Conservation (phyloP, 1,284 basidiomycete species). For the Pseudozyma sp. region DNA sequence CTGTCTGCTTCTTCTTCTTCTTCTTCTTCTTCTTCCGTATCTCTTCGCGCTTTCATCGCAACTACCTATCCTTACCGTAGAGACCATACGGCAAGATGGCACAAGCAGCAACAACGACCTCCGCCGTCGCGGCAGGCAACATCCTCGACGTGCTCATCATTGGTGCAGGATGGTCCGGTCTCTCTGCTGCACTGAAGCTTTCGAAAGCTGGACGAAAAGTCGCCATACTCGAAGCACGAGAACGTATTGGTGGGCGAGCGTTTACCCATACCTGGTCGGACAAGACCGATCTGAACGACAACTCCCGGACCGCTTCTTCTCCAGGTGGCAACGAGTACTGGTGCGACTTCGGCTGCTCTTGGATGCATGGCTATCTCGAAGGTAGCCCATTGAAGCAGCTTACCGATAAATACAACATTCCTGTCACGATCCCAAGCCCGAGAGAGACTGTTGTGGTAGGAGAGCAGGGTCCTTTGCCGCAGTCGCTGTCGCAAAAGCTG, state of each 20-base stretch:
- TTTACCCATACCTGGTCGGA: slow-evolving; percentile 68
- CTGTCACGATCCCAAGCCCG: slow-evolving; percentile 40
- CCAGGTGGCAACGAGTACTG: slow-evolving; percentile 20
- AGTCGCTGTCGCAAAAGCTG: slow-evolving; percentile 32
- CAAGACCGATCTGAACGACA: slow-evolving; percentile 42
- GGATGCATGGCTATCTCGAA: slow-evolving; percentile 72
- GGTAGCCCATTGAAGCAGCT: slow-evolving; percentile 71
- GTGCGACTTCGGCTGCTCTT: slow-evolving; percentile 70
- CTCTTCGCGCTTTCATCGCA: background rate
- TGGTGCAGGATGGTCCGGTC: slow-evolving; percentile 72
- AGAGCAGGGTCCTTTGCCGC: slow-evolving; percentile 40
- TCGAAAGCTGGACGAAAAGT: slow-evolving; percentile 69
- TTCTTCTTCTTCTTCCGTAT: background rate
- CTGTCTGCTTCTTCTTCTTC: background rate
- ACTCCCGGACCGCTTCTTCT: slow-evolving; percentile 18
- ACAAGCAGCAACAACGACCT: slow-evolving; percentile 22
- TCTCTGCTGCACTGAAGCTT: slow-evolving; percentile 71
- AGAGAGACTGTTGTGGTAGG: slow-evolving; percentile 48
- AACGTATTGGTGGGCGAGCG: slow-evolving; percentile 72
- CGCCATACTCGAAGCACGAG: slow-evolving; percentile 72
- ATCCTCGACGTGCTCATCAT: slow-evolving; percentile 71
- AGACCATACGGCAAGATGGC: slow-evolving; percentile 10
- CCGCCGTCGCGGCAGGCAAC: slow-evolving; percentile 8
- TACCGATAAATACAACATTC: slow-evolving; percentile 69
- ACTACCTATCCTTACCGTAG: background rate